Conservation (phyloP, 306 rosid genomes). For the Prunus kanzakura region DNA sequence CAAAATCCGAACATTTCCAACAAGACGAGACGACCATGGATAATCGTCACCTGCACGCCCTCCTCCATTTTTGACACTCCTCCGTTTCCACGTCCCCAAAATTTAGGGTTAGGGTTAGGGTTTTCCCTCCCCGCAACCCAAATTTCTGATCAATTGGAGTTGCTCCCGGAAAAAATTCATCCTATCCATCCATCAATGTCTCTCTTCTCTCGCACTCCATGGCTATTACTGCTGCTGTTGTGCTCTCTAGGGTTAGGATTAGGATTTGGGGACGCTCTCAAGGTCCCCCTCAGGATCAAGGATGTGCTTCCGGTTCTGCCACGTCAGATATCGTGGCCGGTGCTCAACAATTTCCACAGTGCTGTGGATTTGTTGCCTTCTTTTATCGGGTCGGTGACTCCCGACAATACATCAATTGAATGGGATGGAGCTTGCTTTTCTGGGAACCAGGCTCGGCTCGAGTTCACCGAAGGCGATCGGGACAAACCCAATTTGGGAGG, state of each 20-base stretch:
- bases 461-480: conserved; percentile 44
- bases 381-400: conserved; percentile 76
- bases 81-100: not conserved
- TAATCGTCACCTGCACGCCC: not conserved
- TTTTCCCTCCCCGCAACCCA: not conserved
- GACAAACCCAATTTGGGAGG: conserved; percentile 59
- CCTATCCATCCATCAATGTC: conserved; percentile 33
- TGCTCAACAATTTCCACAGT: conserved; percentile 76
- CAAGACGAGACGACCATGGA: not conserved
- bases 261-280: conserved; percentile 40
- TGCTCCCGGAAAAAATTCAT: not conserved
- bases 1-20: not conserved
- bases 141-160: not conserved
- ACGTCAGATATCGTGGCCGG: conserved; percentile 81
- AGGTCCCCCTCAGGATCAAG: conserved; percentile 64
- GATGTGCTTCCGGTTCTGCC: conserved; percentile 94
- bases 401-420: conserved; percentile 49
- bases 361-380: conserved; percentile 92
- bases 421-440: conserved; percentile 93
- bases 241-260: conserved; percentile 39
- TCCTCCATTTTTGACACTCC: not conserved
- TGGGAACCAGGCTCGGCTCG: conserved; percentile 64
- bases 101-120: conserved; percentile 21
- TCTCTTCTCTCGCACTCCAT: not conserved
- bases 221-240: conserved; percentile 17